These are phyloP conservation scores for Penicillium herquei DNA, from an alignment of 495 filamentous ascomycete genomes.

Conservation along the genomic window DNA sequence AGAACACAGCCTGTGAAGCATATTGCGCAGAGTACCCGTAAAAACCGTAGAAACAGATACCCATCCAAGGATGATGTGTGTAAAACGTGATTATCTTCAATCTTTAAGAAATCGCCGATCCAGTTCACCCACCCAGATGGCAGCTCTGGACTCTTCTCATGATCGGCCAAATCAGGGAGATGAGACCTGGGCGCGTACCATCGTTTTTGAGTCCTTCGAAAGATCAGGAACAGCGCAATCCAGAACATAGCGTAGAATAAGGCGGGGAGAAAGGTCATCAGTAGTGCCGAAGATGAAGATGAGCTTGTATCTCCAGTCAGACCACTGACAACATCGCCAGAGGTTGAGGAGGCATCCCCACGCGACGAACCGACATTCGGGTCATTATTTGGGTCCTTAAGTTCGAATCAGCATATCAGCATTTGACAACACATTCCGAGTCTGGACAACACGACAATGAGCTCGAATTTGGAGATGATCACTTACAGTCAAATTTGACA, in stretches of 20 bases:
- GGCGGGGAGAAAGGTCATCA: slow-evolving; percentile 72
- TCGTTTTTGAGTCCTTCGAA: slow-evolving; percentile 67
- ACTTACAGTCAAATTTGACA: slow-evolving; percentile 16
- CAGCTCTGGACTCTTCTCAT: slow-evolving; percentile 42
- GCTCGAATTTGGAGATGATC: neutral
- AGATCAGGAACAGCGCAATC: slow-evolving; percentile 68
- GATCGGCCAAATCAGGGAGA: slow-evolving; percentile 65
- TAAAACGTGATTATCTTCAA: slow-evolving; percentile 60
- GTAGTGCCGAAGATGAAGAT: slow-evolving; percentile 49
- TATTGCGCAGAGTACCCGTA: slow-evolving; percentile 67
- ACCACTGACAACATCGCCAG: slow-evolving; percentile 30
- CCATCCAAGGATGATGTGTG: slow-evolving; percentile 72
- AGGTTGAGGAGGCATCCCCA: slow-evolving; percentile 39
- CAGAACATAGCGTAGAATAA: slow-evolving; percentile 64
- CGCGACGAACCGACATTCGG: slow-evolving; percentile 45
- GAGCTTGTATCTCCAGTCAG: slow-evolving; percentile 34
- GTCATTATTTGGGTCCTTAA: slow-evolving; percentile 39
- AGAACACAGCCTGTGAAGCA: slow-evolving; percentile 73
- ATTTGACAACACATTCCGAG: neutral
- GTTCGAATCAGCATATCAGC: neutral
- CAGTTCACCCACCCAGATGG: slow-evolving; percentile 56
- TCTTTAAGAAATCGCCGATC: slow-evolving; percentile 59
- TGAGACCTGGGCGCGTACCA: slow-evolving; percentile 85
- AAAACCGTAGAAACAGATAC: slow-evolving; percentile 78
- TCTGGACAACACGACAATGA: no score